Evolutionary conservation across 176 grass and related monocot genomes (phyloP).

Genomic region (Bolboschoenus planiculmis): DNA sequence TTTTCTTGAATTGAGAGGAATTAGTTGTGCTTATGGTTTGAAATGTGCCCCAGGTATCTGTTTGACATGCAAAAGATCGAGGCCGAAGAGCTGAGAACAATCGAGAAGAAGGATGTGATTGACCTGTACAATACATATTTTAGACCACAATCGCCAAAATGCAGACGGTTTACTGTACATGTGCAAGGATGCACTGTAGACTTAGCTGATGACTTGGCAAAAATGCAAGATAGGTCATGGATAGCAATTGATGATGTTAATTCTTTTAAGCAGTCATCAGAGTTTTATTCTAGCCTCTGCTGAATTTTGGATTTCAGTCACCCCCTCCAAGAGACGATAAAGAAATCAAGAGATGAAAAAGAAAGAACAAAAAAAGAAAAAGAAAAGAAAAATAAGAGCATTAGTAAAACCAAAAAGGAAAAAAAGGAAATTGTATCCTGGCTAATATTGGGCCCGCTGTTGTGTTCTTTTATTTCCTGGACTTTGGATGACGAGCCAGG

Average conservation of each 20-base stretch:
- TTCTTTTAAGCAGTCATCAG: slow-evolving; percentile 50
- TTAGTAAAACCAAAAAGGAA: not conserved
- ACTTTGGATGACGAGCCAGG: not conserved
- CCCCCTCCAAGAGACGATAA: not conserved
- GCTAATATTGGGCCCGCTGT: not conserved
- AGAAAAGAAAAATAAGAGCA: not conserved
- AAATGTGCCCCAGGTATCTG: slow-evolving; percentile 40
- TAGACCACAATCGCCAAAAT: slow-evolving; percentile 43
- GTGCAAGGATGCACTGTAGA: slow-evolving; percentile 73
- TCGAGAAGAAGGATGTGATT: slow-evolving; percentile 75
- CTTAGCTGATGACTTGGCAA: slow-evolving; percentile 33
- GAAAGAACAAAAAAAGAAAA: not conserved
- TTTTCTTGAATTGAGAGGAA: not conserved
- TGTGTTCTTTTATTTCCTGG: not conserved
- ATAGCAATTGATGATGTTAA: slow-evolving; percentile 50
- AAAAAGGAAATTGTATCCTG: not conserved
- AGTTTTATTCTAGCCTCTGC: slow-evolving; percentile 77
- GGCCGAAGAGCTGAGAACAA: slow-evolving; percentile 76
- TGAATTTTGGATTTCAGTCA: slow-evolving; percentile 18
- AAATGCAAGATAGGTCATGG: slow-evolving; percentile 58
- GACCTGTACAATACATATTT: slow-evolving; percentile 76
- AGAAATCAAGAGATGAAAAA: not conserved
- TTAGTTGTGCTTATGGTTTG: slow-evolving; percentile 4
- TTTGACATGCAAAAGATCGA: slow-evolving; percentile 85
- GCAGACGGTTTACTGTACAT: slow-evolving; percentile 61